Evolutionary conservation across 2,329 filamentous ascomycete species (phyloP), one percentile per base, ranked within the genome.

Genomic region (Neurospora sp.): DNA sequence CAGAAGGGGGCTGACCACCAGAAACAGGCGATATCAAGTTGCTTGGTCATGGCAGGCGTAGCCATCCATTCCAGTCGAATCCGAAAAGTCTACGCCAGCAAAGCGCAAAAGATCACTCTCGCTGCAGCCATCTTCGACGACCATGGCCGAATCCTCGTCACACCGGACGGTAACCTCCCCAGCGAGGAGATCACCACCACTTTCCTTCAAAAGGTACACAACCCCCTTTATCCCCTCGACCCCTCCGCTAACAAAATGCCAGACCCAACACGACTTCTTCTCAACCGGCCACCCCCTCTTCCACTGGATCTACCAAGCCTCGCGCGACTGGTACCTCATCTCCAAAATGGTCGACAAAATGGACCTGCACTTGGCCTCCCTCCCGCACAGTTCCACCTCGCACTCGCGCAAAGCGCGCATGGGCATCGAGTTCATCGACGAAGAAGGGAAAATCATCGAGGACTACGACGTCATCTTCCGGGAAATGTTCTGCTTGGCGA

Each of bases 281-380:
- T 89, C 89, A 70, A 89, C 89, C 33, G 87, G 88, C 0, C 93
- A 97, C 77, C 88, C 91, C 0, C 88, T 94, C 1, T 97, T 96
- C 79, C 88, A 93, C 67, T 97, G 93, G 93, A 90, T 96, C 76
- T 96, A 92, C 77, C 87, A 91, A 70, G 91, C 93, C 2, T 92
- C 91, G 7, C 86, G 89, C 71, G 91, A 93, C 78, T 97, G 93
- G 93, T 77, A 81, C 8, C 86, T 87, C 52, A 85, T 97, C 36
- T 84, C 84, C 69, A 86, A 88, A 66, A 82, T 96, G 5, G 83
- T 96, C 33, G 86, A 87, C 7, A 86, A 86, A 58, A 97, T 97
- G 90, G 85, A 86, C 69, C 84, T 84, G 46, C 92, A 96, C 74
- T 79, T 97, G n/a, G 81, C 84, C 74, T 73, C 83, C 77, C 76